Percentiles rank a stretch among this genome's conserved stretches.
Evolutionary conservation across 192 early-diverging fungal species (phyloP).

Genomic region (Coemansia sp.): DNA sequence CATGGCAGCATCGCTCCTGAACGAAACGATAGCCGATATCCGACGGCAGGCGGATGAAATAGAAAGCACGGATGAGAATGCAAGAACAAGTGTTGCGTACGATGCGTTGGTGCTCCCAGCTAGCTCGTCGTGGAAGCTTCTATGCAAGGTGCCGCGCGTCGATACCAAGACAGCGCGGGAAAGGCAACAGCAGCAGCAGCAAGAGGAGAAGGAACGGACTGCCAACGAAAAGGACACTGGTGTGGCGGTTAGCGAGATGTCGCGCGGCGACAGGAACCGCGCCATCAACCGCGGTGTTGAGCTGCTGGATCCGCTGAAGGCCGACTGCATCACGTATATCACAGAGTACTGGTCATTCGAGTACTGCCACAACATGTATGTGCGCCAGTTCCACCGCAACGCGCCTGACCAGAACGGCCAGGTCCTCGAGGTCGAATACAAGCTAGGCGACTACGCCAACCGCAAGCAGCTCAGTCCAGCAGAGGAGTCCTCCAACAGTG

Average conservation of each 20-base stretch:
- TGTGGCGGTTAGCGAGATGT: neutral
- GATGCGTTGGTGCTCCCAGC: conserved; percentile 35
- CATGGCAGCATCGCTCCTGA: conserved; percentile 28
- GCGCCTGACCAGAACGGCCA: conserved; percentile 29
- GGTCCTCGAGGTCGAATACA: conserved; percentile 43
- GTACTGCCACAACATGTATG: conserved; percentile 72
- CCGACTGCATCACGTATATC: conserved; percentile 57
- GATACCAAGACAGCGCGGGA: conserved; percentile 4
- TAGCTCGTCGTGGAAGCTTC: conserved; percentile 27
- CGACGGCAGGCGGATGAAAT: neutral
- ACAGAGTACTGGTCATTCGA: conserved; percentile 80
- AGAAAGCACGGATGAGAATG: neutral
- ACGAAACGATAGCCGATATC: conserved; percentile 9
- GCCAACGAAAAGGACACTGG: neutral
- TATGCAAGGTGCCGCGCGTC: conserved; percentile 62
- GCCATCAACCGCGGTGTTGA: conserved; percentile 61
- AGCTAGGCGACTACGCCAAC: conserved; percentile 38
- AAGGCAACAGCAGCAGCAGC: conserved; percentile 29
- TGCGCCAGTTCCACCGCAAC: conserved; percentile 65
- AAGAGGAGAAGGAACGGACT: conserved; percentile 26
- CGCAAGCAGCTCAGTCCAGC: conserved; percentile 14
- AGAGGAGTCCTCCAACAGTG: no score
- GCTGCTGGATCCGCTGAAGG: conserved; percentile 47
- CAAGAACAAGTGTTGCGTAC: conserved; percentile 10
- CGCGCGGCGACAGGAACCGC: conserved; percentile 9